Evolutionary conservation across 331 rosid species (phyloP).

Genomic region (Quercus lobata): DNA sequence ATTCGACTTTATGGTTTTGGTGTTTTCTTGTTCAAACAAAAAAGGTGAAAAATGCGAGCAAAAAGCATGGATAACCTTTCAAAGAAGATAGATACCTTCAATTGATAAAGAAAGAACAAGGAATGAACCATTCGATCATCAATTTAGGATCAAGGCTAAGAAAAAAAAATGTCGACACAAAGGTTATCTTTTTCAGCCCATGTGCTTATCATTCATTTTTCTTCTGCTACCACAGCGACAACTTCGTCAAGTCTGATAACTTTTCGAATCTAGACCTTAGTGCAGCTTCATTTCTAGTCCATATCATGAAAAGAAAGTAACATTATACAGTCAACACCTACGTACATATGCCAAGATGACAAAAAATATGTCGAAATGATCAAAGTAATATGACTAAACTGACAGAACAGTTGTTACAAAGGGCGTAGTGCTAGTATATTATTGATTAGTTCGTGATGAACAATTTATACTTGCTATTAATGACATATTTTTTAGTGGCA

Average conservation of each 20-base stretch:
- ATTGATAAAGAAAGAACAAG: not conserved
- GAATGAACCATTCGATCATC: not conserved
- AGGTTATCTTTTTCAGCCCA: not conserved
- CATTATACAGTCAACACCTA: not conserved
- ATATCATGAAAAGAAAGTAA: not conserved
- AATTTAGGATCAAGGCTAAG: too few species aligned
- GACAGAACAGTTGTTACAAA: too few species aligned
- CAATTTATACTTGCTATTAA: not conserved
- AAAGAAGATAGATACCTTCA: not conserved
- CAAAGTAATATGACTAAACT: too few species aligned
- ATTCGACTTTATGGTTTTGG: not conserved
- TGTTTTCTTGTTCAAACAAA: not conserved
- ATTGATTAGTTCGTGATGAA: not conserved
- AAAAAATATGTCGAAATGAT: not conserved
- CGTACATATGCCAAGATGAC: not conserved
- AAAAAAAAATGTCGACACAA: not conserved
- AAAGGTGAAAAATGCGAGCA: not conserved
- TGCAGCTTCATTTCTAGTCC: slow-evolving; percentile 1
- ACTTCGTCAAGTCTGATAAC: not conserved
- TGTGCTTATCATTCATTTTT: not conserved
- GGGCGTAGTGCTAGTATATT: too few species aligned
- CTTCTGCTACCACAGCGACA: not conserved
- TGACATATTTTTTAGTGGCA: too few species aligned
- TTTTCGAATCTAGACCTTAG: not conserved
- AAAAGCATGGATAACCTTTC: not conserved